Base-by-base conservation (phyloP, 371 early-diverging fungal genomes). In the Caulochytrium protostelioides region DNA sequence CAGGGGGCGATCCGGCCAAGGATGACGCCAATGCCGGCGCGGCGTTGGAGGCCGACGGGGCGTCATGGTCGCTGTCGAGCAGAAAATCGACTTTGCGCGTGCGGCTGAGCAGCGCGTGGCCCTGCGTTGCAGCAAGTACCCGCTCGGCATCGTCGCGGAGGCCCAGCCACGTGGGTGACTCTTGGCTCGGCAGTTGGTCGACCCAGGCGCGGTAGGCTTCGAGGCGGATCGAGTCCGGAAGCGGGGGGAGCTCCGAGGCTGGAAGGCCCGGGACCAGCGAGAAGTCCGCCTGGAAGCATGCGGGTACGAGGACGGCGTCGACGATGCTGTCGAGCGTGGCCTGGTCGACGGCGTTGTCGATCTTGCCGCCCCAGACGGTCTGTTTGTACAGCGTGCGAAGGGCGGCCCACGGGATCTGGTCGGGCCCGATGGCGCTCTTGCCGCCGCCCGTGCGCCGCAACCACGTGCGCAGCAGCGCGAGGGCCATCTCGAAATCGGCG, bases 81-180 rank as follows among this genome's bases (percentile, higher is more conserved):
- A 18, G 6, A 21, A 7, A n/a, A 10, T 9, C 19, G 13, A 40
- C 32, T 5, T 35, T 15, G 15, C 8, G n/a, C n/a, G n/a, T n/a
- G n/a, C n/a, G 14, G 6, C n/a, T 8, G 13, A 15, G 14, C 34
- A 74, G 76, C 54, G 73, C 71, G 25, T 65, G 55, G 58, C 61
- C 62, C 42, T 56, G 54, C 12, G 38, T 35, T 9, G 79, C 75
- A 38, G 84, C 63, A 20, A 95, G 62, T 16, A 90, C 76, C 34
- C 71, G 74, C 50, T 95, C 95, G 10, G 97, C 92, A 45, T 84
- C 83, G 12, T 65, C 50, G n/a, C 92, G 91, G 29, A 95, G 65
- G 9, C 97, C 91, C 31, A 95, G 65, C 97, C 97, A 95, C 12
- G 77, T 70, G 14, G 97, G 95, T 10, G 94, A 89, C 52, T 94